Conservation (phyloP, 305 asterid species). For the Plantago rigida region DNA sequence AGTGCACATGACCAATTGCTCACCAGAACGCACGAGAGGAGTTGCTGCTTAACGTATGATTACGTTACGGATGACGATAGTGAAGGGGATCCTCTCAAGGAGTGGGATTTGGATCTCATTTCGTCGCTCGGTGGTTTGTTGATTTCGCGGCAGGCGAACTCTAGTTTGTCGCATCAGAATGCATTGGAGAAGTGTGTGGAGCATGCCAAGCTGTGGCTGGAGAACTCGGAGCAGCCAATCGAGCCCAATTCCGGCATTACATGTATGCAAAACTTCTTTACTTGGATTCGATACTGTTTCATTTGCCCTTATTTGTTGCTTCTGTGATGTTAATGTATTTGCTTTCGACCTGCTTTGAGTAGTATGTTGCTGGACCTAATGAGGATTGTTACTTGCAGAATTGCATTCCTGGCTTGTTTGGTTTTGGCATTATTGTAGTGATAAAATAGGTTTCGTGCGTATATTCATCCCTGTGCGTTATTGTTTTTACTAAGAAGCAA, state of each 20-base stretch:
- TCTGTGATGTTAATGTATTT: slow-evolving; percentile 3
- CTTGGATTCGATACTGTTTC: no score
- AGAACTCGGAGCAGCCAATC: slow-evolving; percentile 49
- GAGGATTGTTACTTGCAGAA: no score
- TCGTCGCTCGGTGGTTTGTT: slow-evolving; percentile 53
- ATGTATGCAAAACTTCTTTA: slow-evolving; percentile 36
- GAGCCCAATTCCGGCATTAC: slow-evolving; percentile 43
- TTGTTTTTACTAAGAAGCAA: no score
- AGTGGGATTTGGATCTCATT: slow-evolving; percentile 76
- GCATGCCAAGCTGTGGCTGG: slow-evolving; percentile 74
- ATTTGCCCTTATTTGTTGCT: background rate
- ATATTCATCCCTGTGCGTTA: no score
- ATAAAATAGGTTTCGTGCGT: no score
- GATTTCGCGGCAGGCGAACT: slow-evolving; percentile 64
- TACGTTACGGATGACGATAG: slow-evolving; percentile 82
- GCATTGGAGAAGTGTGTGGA: slow-evolving; percentile 63
- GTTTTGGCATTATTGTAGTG: no score
- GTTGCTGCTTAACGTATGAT: slow-evolving; percentile 75
- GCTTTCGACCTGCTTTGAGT: background rate
- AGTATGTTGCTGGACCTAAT: background rate
- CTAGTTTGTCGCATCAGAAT: slow-evolving; percentile 65
- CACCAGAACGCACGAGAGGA: slow-evolving; percentile 80
- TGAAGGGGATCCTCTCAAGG: slow-evolving; percentile 49
- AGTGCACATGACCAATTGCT: slow-evolving; percentile 51
- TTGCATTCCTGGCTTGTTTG: no score